A percentile compares a stretch with the other conserved stretches of the same genome.
Conservation (phyloP, 2,329 filamentous ascomycete genomes). For the Colletotrichum tropicicola region DNA sequence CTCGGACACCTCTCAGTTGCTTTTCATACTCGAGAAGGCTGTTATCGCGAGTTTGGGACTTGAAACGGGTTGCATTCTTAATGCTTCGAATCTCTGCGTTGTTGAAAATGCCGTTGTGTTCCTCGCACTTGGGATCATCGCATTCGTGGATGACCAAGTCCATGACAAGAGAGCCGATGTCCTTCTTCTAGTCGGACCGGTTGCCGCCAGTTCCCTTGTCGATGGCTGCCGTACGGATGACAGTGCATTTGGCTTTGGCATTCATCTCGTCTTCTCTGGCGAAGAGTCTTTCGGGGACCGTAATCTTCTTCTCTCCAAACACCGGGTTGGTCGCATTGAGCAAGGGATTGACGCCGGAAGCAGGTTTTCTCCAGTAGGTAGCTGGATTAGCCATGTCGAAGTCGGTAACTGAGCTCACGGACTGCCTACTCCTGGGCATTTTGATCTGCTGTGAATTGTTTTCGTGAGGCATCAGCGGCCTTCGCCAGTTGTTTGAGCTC, state of each 20-base stretch:
- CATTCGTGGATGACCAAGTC: constrained; percentile 20
- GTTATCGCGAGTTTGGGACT: background rate
- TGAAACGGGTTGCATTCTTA: constrained; percentile 19
- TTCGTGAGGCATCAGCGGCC: too few relatives aligned
- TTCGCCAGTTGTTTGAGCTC: too few relatives aligned
- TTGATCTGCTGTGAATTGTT: too few relatives aligned
- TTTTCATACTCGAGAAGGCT: background rate
- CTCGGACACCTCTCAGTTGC: background rate
- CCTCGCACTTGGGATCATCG: constrained; percentile 4
- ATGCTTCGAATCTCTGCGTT: constrained; percentile 27
- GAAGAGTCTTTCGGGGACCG: too few relatives aligned
- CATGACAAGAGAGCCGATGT: constrained; percentile 4
- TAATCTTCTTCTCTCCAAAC: too few relatives aligned
- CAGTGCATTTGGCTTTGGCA: background rate
- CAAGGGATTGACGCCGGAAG: too few relatives aligned
- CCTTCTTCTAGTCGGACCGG: constrained; percentile 11
- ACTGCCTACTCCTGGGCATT: too few relatives aligned
- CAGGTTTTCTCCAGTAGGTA: too few relatives aligned
- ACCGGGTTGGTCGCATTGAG: too few relatives aligned
- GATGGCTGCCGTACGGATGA: background rate
- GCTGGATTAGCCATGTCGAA: too few relatives aligned
- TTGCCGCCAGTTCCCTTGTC: background rate
- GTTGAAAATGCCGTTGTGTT: constrained; percentile 1
- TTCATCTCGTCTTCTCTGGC: too few relatives aligned
- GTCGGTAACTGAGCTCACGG: too few relatives aligned